Evolutionary conservation across 2,329 filamentous ascomycete genomes (phyloP).

Genomic region (Colletotrichum camelliae): DNA sequence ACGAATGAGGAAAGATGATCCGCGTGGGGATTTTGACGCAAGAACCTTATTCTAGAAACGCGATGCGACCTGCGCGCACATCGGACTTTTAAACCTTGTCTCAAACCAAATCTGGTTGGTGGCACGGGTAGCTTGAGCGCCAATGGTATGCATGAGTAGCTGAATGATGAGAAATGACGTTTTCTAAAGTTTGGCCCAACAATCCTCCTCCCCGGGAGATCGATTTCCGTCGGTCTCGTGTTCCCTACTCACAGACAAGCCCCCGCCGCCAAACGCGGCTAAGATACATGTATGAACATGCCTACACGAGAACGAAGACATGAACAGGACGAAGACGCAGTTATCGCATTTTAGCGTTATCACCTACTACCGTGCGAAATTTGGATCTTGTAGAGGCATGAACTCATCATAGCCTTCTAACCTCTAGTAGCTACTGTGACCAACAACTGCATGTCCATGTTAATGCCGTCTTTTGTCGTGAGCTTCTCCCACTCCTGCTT

Average conservation of each 20-base stretch:
- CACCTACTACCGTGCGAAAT: neutral
- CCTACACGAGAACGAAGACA: neutral
- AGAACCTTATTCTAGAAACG: neutral
- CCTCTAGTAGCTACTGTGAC: neutral
- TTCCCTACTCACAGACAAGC: neutral
- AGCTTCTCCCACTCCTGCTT: constrained; percentile 1
- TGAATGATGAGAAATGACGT: neutral
- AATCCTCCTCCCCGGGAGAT: neutral
- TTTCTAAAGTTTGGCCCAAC: neutral
- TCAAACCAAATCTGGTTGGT: neutral
- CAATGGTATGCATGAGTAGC: neutral
- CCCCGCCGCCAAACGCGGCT: neutral
- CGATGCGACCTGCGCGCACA: neutral
- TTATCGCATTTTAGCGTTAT: neutral
- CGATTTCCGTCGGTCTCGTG: neutral
- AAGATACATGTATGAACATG: neutral
- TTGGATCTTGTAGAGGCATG: neutral
- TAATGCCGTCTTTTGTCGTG: neutral
- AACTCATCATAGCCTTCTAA: neutral
- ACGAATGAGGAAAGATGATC: neutral
- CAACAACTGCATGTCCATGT: neutral
- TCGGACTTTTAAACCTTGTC: neutral
- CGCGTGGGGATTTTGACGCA: neutral
- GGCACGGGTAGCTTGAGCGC: neutral
- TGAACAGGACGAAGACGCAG: neutral